Evolutionary conservation across 1,284 basidiomycete genomes (phyloP), one percentile per base, ranked within the genome.

Genomic region (Stereum hirsutum): DNA sequence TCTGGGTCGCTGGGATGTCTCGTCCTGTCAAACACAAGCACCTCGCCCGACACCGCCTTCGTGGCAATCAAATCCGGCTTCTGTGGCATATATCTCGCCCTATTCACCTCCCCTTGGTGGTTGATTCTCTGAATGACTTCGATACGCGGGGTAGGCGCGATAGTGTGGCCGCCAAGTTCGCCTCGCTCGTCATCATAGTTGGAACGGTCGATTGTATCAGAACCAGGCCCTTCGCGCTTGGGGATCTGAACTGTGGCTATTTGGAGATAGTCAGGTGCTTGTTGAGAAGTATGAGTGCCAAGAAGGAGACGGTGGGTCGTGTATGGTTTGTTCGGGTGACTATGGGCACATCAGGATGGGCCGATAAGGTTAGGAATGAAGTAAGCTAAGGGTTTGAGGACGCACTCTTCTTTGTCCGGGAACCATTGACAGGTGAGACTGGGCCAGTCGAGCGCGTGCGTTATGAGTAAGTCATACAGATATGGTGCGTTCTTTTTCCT

Each of bases 351-450:
- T 42, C 36, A 39, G 43, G 2, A 49, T 27, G 5, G 3, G 14
- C 10, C 25, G 14, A 14, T 17, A 21, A 19, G 6, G 37, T 42
- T 36, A 10, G 7, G 24, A 37, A 41, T 28, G 32, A 37, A 26
- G 28, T 8, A 30, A 30, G 28, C 28, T 30, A 35, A 14, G 5
- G 8, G 8, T n/a, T 35, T 4, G 24, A 50, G 33, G 20, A 69
- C 87, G 56, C 55, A 93, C 91, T 78, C 76, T 65, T 97, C 92
- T 63, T 84, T 86, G 70, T 99, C 95, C 1, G 96, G 96, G 61
- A 99, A 90, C 96, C 96, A 99, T 67, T 99, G 96, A 61, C 90
- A 94, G 2, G 96, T 99, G 55, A 99, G 63, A 55, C 86, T 92
- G 14, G 96, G 96, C 96, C 96, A 99, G 61, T 97, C 93, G 43